Percentiles rank a stretch among this genome's conserved stretches.
Conservation (phyloP, 1,284 basidiomycete genomes). For the Pisolithus thermaeus region DNA sequence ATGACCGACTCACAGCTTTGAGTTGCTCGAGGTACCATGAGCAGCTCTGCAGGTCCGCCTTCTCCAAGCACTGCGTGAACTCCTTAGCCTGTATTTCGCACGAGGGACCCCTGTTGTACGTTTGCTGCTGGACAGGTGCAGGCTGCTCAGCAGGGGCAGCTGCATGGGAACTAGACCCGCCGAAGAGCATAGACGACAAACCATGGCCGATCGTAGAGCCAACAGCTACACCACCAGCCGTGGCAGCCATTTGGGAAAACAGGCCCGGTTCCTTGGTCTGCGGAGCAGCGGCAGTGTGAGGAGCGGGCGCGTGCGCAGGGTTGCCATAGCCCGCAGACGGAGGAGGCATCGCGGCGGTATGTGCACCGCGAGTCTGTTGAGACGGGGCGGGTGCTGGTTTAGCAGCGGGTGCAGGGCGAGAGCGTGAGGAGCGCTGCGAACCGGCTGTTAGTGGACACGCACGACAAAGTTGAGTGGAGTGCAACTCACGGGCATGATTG, state of each 20-base stretch:
- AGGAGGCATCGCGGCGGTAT: constrained; percentile 24
- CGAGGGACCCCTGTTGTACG: constrained; percentile 35
- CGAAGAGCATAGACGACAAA: constrained; percentile 80
- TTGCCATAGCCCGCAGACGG: constrained; percentile 33
- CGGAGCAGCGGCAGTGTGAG: constrained; percentile 21
- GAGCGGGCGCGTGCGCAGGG: constrained; percentile 41
- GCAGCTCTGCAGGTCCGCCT: constrained; percentile 69
- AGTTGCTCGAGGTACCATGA: constrained; percentile 81
- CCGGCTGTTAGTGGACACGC: constrained; percentile 2
- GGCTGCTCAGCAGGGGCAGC: constrained; percentile 34
- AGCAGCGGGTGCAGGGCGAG: constrained; percentile 52
- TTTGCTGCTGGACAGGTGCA: constrained; percentile 35
- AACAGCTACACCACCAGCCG: constrained; percentile 81
- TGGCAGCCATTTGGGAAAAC: constrained; percentile 81
- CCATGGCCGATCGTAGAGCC: constrained; percentile 84
- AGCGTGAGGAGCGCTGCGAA: constrained; percentile 54
- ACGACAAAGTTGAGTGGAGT: neutral
- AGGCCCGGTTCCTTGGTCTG: constrained; percentile 50
- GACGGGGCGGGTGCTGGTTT: constrained; percentile 40
- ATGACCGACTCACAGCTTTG: constrained; percentile 58
- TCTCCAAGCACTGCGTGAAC: constrained; percentile 74
- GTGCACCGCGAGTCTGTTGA: constrained; percentile 29
- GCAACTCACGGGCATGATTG: constrained; percentile 59
- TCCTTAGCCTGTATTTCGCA: constrained; percentile 76
- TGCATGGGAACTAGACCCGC: constrained; percentile 43